Evolutionary conservation across 2,329 filamentous ascomycete genomes (phyloP), one percentile per base, ranked within the genome.

Genomic region (Verticillium zaregamsianum): DNA sequence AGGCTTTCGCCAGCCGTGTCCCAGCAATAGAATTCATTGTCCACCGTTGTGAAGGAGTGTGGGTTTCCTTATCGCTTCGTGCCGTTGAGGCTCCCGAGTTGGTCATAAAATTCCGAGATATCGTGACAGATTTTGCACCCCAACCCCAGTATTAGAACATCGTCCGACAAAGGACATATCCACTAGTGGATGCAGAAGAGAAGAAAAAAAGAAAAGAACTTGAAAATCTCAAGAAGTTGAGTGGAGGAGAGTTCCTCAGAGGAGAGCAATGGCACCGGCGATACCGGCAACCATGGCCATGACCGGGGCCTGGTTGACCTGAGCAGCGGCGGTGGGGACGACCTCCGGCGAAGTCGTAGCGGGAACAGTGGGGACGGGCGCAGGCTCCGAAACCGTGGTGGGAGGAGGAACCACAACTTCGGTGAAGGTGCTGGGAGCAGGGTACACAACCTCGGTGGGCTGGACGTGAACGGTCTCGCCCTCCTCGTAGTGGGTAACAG

Each of bases 221-320:
- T 49, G 23, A 49, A n/a, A 1, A 31, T 23, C 15, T 35, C 40
- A 35, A 33, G 28, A 28, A 28, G 5, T 5, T 5, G 28, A 5
- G 28, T 28, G 28, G 31, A 28, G 32, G 45, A 9, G n/a, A 23
- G 20, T 9, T 2, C 3, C 20, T 67, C 70, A 79, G 63, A 78
- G 63, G 25, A 80, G 69, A 54, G 72, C 77, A 31, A 78, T 58
- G 15, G 71, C 74, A 52, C 76, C 78, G 17, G 75, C 55, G 23
- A 79, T 28, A 57, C 76, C 78, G 28, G 73, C 77, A 58, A 78
- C 61, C 7, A 77, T 65, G 56, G 76, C 79, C 28, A 72, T 65
- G 2, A 67, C 73, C 6, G 74, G 73, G 8, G 71, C 73, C 40
- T 49, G 40, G 64, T 74, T 73, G 35, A 69, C 66, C 64, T 70